These are phyloP conservation scores for Passiflora organensis DNA, from an alignment of 345 rosid genomes.

Conservation along the genomic window DNA sequence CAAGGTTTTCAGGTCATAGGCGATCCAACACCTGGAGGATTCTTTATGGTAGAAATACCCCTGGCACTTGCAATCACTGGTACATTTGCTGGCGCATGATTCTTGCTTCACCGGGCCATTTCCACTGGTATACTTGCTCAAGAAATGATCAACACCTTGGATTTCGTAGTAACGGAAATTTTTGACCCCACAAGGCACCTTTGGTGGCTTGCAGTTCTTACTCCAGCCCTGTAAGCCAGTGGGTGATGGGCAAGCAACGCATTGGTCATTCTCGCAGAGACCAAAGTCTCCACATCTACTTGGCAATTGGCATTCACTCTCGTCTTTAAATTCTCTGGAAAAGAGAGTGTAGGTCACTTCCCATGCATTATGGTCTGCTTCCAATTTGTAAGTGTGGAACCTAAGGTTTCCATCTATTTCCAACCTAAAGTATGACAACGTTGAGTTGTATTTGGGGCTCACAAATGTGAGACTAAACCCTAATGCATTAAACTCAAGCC, in stretches of 20 bases:
- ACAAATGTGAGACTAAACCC: no score
- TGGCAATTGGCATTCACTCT: constrained; percentile 37
- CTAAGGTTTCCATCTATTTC: constrained; percentile 35
- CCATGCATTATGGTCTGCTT: constrained; percentile 37
- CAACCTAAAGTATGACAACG: constrained; percentile 34
- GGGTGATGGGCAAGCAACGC: constrained; percentile 47
- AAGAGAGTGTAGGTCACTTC: constrained; percentile 39
- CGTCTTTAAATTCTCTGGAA: constrained; percentile 19
- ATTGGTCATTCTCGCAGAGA: constrained; percentile 29
- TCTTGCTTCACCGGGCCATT: constrained; percentile 15
- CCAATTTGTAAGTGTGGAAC: background rate
- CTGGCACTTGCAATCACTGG: constrained; percentile 49
- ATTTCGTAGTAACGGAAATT: constrained; percentile 35
- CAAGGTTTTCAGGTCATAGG: constrained; percentile 53
- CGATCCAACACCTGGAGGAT: constrained; percentile 47
- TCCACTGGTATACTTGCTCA: constrained; percentile 41
- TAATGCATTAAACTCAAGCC: no score
- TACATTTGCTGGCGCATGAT: constrained; percentile 28
- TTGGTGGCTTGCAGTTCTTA: constrained; percentile 28
- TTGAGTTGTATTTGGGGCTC: constrained; percentile 36
- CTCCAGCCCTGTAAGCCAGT: constrained; percentile 42
- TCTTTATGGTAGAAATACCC: constrained; percentile 53
- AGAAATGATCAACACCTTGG: constrained; percentile 49
- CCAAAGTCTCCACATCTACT: constrained; percentile 31
- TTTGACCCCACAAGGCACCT: constrained; percentile 22